Base-by-base conservation (phyloP, 495 filamentous ascomycete genomes). In the Amorphotheca resinae region DNA sequence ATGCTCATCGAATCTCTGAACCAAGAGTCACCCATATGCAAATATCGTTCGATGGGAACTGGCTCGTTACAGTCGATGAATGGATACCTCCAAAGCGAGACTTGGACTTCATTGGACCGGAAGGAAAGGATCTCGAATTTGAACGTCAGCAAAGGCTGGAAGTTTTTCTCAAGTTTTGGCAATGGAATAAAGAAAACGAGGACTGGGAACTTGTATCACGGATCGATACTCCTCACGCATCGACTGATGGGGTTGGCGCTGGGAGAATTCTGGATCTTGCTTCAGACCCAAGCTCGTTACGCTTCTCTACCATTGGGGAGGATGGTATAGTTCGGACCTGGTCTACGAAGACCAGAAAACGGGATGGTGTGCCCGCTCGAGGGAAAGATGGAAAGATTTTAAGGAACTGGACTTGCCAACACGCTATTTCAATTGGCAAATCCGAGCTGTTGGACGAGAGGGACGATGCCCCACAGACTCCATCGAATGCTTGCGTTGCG, bases 61-160 rank as follows among this genome's bases (percentile, higher is more conserved):
- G 91, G 91, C 69, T 99, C 48, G 87, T 84, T 26, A 94, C 84
- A 0, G 72, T 93, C 3, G 93, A 99, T 54, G 79, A 82, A 44
- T 99, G 91, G 91, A 71, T 66, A 38, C 87, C 87, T 15, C 75
- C 79, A 15, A 60, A 62, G 22, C 65, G 68, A 42, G 84, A 89
- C 51, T 38, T 81, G n/a, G 63, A 67, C 31, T 61, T 65, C 30
- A 60, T 68, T 42, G 59, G 56, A 9, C 52, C 59, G 23, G 57
- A 61, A 18, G 55, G 57, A 15, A 25, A 55, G 2, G 59, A 59
- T 3, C 43, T 67, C n/a, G 51, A 59, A 12, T 44, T 41, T 15
- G 64, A 66, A 35, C 67, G 74, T 41, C 70, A 65, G 22, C 42
- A 54, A 2, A 59, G 55, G 15, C 70, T 73, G 4, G 91, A 99